These are phyloP conservation scores for Tylopilus rubrobrunneus DNA, from an alignment of 768 basidiomycete genomes.

Conservation along the genomic window DNA sequence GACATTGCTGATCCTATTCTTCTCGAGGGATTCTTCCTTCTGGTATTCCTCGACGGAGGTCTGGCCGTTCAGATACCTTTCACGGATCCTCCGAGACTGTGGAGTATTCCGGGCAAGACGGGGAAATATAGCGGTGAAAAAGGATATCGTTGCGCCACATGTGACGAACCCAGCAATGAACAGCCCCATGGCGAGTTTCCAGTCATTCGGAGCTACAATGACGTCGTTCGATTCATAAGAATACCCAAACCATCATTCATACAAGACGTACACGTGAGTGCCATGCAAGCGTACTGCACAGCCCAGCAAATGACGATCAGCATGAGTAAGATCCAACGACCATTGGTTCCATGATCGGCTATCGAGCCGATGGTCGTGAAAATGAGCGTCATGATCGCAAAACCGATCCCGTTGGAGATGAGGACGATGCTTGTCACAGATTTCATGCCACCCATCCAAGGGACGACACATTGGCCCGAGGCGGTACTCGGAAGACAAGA, in stretches of 20 bases:
- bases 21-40: conserved; percentile 74
- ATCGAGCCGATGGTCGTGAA: conserved; percentile 70
- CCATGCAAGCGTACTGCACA: conserved; percentile 74
- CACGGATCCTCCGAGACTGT: conserved; percentile 51
- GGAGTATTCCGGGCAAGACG: conserved; percentile 76
- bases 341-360: conserved; percentile 45
- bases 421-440: conserved; percentile 74
- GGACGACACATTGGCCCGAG: conserved; percentile 74
- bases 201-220: conserved; percentile 53
- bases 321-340: conserved; percentile 71
- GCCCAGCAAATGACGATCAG: conserved; percentile 77
- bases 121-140: conserved; percentile 76
- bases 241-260: background rate
- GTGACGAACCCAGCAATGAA: conserved; percentile 78
- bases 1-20: conserved; percentile 82
- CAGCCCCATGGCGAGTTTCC: conserved; percentile 73
- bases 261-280: conserved; percentile 54
- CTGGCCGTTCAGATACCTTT: conserved; percentile 56
- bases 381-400: conserved; percentile 75
- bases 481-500: conserved; percentile 53
- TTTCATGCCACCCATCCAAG: conserved; percentile 72
- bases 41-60: conserved; percentile 64
- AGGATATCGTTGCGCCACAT: conserved; percentile 78
- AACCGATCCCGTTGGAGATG: conserved; percentile 71
- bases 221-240: background rate